Conservation (phyloP, 768 basidiomycete genomes). For the Boletus speciosus region DNA sequence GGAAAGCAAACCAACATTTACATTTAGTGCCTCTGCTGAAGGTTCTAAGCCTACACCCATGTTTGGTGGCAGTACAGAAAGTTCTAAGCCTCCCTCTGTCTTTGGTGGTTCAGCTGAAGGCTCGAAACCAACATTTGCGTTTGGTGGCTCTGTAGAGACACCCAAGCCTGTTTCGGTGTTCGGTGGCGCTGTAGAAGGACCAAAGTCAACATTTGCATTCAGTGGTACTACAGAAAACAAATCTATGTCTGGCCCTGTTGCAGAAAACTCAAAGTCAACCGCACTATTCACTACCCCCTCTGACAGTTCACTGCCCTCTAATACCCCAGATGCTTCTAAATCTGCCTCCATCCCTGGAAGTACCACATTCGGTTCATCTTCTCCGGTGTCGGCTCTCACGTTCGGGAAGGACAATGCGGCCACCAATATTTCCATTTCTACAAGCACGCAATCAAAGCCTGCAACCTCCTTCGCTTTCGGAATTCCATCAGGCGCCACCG, state of each 20-base stretch:
- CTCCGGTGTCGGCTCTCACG: constrained; percentile 8
- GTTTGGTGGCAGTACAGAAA: constrained; percentile 6
- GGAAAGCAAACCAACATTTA: constrained; percentile 14
- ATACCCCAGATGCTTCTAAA: constrained; percentile 1
- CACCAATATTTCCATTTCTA: constrained; percentile 2
- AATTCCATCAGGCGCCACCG: constrained; percentile 5
- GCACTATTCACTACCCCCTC: neutral
- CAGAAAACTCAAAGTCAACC: neutral
- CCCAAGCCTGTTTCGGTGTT: constrained; percentile 2
- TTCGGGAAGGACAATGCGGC: constrained; percentile 17
- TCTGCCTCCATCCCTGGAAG: constrained; percentile 1
- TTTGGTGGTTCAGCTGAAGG: constrained; percentile 6
- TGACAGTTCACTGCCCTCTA: neutral
- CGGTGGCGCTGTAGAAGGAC: neutral
- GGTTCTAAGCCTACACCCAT: constrained; percentile 12
- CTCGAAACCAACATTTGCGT: constrained; percentile 5
- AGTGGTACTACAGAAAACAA: neutral
- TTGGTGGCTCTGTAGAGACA: constrained; percentile 8
- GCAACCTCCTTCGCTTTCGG: constrained; percentile 22
- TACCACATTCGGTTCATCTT: constrained; percentile 3
- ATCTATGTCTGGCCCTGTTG: neutral
- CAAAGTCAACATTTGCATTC: constrained; percentile 3
- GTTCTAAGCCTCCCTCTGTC: neutral
- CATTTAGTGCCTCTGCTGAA: constrained; percentile 11
- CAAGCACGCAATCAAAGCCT: constrained; percentile 27